phyloP scores from a whole-genome alignment of 2,329 filamentous ascomycete genomes.

The Eutypa lata region DNA sequence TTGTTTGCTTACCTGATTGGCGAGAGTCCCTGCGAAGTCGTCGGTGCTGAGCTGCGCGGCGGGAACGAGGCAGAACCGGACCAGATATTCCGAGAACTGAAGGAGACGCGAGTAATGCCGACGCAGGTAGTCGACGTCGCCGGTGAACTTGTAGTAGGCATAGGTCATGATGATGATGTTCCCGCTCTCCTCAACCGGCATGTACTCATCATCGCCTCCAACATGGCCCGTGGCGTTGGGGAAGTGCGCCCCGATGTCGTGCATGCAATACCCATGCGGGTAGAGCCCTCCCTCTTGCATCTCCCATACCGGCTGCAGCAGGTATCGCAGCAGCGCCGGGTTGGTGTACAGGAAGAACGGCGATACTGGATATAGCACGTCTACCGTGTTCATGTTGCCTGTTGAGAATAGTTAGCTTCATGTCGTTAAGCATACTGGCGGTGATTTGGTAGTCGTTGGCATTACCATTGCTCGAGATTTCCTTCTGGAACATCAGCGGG shows the following conservation, averaged over 20 bases:
- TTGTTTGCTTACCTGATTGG: slow-evolving; percentile 53
- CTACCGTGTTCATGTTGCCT: slow-evolving; percentile 73
- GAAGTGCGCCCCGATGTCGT: slow-evolving; percentile 68
- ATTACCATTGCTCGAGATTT: slow-evolving; percentile 70
- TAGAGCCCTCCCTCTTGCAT: slow-evolving; percentile 78
- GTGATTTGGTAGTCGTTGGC: too few relatives aligned
- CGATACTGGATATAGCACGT: slow-evolving; percentile 80
- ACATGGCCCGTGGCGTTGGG: slow-evolving; percentile 70
- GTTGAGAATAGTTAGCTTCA: background rate
- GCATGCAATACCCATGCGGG: slow-evolving; percentile 74
- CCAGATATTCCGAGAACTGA: slow-evolving; percentile 68
- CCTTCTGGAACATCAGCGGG: slow-evolving; percentile 75
- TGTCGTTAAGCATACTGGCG: background rate
- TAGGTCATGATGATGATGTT: slow-evolving; percentile 72
- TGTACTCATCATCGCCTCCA: slow-evolving; percentile 66
- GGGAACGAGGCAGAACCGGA: slow-evolving; percentile 66
- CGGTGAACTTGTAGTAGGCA: slow-evolving; percentile 28
- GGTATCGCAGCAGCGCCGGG: slow-evolving; percentile 71
- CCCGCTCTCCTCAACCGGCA: slow-evolving; percentile 71
- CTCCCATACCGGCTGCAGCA: slow-evolving; percentile 73
- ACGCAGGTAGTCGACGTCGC: slow-evolving; percentile 29
- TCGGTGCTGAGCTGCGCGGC: slow-evolving; percentile 70
- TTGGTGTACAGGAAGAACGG: slow-evolving; percentile 85
- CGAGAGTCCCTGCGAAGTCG: slow-evolving; percentile 69
- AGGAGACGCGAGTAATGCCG: slow-evolving; percentile 62